Base-by-base conservation (phyloP, 164 flowering plant species). In the Aristolochia fimbriata region DNA sequence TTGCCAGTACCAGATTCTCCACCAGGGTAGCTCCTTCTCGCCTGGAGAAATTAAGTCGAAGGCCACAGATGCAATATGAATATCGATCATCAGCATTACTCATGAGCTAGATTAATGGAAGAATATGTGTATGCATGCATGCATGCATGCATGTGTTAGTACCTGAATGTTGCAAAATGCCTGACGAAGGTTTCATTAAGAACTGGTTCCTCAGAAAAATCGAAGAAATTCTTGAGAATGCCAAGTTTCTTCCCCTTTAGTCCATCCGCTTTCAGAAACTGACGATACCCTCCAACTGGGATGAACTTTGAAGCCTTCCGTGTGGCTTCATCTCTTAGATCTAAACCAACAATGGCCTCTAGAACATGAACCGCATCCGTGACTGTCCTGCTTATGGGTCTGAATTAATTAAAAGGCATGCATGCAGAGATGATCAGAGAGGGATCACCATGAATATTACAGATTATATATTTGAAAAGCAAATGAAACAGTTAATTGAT, bases 331-430 rank as follows among this genome's bases (percentile, higher is more conserved):
- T 86, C 93, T 10, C 69, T 59, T 5, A 55, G 33, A 63, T 89
- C 97, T 43, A 58, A 72, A 15, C 94, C 93, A 5, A 70, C 88
- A 41, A 89, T 85, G 31, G 66, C 80, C 46, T 89, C 89, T 0
- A 89, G 80, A 11, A 82, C 82, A 65, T 73, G 60, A 30, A 78
- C 89, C 2, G 89, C 91, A 73, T 89, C 94, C 4, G 83, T 56
- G 1, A 89, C 96, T 8, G 87, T 83, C 76, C 93, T 76, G 62
- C 86, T 72, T 1, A 85, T 79, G 2, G 91, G 87, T 63, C 86
- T 83, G 76, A 16, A 53, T 5, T n/a, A n/a, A 27, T 2, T 27
- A 27, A 24, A 55, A 55, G 21, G 9, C n/a, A 30, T n/a, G 31
- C n/a, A n/a, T n/a, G 20, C 0, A 4, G n/a, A n/a, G n/a, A n/a